Evolutionary conservation across 1,284 basidiomycete species (phyloP).

Genomic region (Neonothopanus nambi): DNA sequence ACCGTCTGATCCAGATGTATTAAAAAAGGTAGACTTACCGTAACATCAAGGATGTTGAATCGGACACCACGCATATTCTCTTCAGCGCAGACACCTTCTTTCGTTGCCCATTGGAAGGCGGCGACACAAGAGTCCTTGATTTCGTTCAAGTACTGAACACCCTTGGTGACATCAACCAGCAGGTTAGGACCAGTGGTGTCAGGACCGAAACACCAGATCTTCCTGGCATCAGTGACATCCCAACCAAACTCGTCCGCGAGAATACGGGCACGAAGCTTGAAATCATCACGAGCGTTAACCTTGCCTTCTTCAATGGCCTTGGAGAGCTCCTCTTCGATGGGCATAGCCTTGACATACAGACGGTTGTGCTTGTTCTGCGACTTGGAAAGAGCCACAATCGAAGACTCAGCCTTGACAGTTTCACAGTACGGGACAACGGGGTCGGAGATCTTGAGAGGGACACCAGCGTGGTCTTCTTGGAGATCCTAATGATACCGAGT

Average conservation of each 20-base stretch:
- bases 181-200: slow-evolving; percentile 98
- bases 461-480: slow-evolving; percentile 99
- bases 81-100: slow-evolving; percentile 96
- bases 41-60: slow-evolving; percentile 96
- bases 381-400: slow-evolving; percentile 96
- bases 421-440: slow-evolving; percentile 99
- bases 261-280: slow-evolving; percentile 93
- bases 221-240: slow-evolving; percentile 99
- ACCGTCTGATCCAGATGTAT: not conserved
- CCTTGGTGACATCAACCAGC: slow-evolving; percentile 98
- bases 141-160: slow-evolving; percentile 97
- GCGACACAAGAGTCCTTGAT: slow-evolving; percentile 99
- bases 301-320: slow-evolving; percentile 90
- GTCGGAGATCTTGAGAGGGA: slow-evolving; percentile 98
- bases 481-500: slow-evolving; percentile 68
- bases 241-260: slow-evolving; percentile 97
- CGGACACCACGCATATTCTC: slow-evolving; percentile 99
- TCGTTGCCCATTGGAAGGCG: slow-evolving; percentile 99
- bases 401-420: slow-evolving; percentile 95
- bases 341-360: slow-evolving; percentile 92
- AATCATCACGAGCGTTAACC: slow-evolving; percentile 93
- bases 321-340: slow-evolving; percentile 93
- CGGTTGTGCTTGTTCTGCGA: slow-evolving; percentile 99
- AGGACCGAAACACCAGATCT: slow-evolving; percentile 99
- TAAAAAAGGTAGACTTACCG: slow-evolving; percentile 50